Conservation (phyloP, 2,329 filamentous ascomycete species). For the Colletotrichum magnum region DNA sequence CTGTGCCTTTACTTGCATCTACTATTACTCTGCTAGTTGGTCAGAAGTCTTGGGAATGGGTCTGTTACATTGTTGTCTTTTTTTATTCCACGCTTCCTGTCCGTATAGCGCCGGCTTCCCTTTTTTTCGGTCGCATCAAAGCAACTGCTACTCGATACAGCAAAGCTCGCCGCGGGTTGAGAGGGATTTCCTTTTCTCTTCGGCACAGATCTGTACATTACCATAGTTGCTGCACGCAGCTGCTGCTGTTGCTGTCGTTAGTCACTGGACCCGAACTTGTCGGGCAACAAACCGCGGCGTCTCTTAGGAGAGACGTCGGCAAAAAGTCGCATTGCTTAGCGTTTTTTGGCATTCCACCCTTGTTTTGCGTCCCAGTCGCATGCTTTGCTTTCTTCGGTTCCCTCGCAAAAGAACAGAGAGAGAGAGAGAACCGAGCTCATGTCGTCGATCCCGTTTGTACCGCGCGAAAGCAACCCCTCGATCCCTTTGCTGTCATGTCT, state of each 20-base stretch:
- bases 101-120: slow-evolving; percentile 39
- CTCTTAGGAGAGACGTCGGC: slow-evolving; percentile 41
- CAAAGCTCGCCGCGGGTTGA: slow-evolving; percentile 54
- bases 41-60: slow-evolving; percentile 48
- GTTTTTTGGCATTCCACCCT: slow-evolving; percentile 41
- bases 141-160: slow-evolving; percentile 54
- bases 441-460: slow-evolving; percentile 32
- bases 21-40: slow-evolving; percentile 38
- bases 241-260: slow-evolving; percentile 54
- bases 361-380: slow-evolving; percentile 40
- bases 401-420: slow-evolving; percentile 15
- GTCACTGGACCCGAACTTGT: slow-evolving; percentile 38
- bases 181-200: slow-evolving; percentile 51
- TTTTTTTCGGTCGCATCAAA: slow-evolving; percentile 51
- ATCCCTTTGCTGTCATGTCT: slow-evolving; percentile 33
- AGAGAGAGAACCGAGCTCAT: slow-evolving; percentile 11
- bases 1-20: slow-evolving; percentile 39
- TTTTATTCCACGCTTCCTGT: slow-evolving; percentile 36
- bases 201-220: slow-evolving; percentile 70
- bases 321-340: slow-evolving; percentile 43
- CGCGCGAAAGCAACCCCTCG: slow-evolving; percentile 28
- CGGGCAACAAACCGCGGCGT: slow-evolving; percentile 33
- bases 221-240: slow-evolving; percentile 60
- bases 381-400: slow-evolving; percentile 12
- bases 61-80: slow-evolving; percentile 48